phyloP scores from a whole-genome alignment of 176 grass and related monocot genomes.

The Oryza coarctata region DNA sequence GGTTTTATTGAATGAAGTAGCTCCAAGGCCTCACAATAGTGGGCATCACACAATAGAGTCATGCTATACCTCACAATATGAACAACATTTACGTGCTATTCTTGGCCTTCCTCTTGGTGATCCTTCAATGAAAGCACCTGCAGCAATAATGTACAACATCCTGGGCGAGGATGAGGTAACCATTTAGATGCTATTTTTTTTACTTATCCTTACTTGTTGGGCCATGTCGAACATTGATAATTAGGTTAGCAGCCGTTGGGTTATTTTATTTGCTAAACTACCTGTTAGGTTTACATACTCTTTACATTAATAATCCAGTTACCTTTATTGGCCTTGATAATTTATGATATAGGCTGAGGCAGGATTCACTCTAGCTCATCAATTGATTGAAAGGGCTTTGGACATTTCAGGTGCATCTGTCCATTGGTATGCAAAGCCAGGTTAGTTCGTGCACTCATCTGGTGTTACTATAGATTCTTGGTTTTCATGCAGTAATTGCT shows the following conservation, averaged over 20 bases:
- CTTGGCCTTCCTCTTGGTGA: conserved; percentile 92
- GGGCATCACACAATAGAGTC: conserved; percentile 95
- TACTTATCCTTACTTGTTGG: conserved; percentile 9
- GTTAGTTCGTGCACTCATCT: conserved; percentile 43
- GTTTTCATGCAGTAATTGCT: conserved; percentile 18
- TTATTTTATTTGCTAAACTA: conserved; percentile 16
- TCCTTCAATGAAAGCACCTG: conserved; percentile 76
- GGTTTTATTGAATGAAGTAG: conserved; percentile 93
- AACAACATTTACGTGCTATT: conserved; percentile 93
- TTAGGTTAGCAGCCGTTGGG: not conserved
- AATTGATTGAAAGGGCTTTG: conserved; percentile 70
- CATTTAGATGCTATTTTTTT: not conserved
- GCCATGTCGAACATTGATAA: conserved; percentile 17
- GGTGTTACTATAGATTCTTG: conserved; percentile 21
- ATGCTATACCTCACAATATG: conserved; percentile 94
- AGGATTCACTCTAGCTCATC: conserved; percentile 64
- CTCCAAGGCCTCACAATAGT: conserved; percentile 95
- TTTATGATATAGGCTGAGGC: conserved; percentile 57
- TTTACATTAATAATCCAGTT: conserved; percentile 8
- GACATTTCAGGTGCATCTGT: conserved; percentile 69
- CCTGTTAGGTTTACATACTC: not conserved
- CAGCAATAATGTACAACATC: conserved; percentile 97
- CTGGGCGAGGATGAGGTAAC: conserved; percentile 83
- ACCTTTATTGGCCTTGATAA: not conserved
- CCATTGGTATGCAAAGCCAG: conserved; percentile 96